Conservation (phyloP, 169 alveolate genomes). For the Neospora caninum region DNA sequence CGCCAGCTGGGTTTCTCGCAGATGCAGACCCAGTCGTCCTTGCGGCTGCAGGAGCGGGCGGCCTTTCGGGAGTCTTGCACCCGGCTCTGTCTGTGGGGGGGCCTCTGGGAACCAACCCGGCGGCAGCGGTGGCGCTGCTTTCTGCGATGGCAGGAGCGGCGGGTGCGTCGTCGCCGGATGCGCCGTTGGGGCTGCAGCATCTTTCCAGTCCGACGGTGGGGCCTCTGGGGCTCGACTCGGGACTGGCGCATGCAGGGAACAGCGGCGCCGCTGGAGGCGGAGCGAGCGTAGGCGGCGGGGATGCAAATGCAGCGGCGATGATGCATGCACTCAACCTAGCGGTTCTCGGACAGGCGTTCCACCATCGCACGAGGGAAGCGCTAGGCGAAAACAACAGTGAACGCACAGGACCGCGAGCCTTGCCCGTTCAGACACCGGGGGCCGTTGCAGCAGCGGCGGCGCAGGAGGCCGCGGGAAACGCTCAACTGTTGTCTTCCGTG, state of each 20-base stretch:
- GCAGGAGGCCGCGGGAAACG: neutral
- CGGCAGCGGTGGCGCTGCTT: slow-evolving; percentile 23
- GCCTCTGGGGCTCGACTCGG: neutral
- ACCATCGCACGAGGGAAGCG: neutral
- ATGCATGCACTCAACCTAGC: neutral
- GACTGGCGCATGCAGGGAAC: neutral
- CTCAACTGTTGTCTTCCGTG: neutral
- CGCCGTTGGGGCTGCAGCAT: neutral
- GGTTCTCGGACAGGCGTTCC: slow-evolving; percentile 15
- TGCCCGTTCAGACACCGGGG: neutral
- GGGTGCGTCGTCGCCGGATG: neutral
- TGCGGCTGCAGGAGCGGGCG: neutral
- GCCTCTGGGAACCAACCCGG: neutral
- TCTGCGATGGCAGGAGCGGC: slow-evolving; percentile 23
- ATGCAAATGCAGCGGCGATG: neutral
- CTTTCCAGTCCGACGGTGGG: neutral
- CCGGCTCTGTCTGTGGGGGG: slow-evolving; percentile 17
- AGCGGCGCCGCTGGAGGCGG: neutral
- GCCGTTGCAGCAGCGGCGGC: slow-evolving; percentile 32
- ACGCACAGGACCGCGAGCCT: neutral
- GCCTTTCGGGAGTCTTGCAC: neutral
- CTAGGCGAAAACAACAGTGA: neutral
- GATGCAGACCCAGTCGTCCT: neutral
- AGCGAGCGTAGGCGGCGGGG: neutral
- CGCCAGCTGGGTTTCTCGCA: neutral